Percentiles rank a stretch among this genome's conserved stretches.
These are phyloP conservation scores for Penicillium samsonianum DNA, from an alignment of 495 filamentous ascomycete genomes.

Conservation along the genomic window DNA sequence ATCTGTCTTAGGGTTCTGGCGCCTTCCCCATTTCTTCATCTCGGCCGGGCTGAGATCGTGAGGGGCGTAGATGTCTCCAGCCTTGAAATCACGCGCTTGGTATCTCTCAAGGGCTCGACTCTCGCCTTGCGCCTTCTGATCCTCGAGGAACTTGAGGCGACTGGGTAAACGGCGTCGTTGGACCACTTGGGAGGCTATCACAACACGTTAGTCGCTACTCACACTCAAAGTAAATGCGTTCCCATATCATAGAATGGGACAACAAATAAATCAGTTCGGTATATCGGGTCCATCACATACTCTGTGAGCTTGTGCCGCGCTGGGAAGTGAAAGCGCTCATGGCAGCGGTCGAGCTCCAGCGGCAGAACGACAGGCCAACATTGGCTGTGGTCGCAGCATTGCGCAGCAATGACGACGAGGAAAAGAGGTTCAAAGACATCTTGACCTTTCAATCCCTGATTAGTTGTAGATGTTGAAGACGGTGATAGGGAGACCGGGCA, in stretches of 20 bases:
- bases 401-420: slow-evolving; percentile 36
- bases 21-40: slow-evolving; percentile 66
- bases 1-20: slow-evolving; percentile 56
- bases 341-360: slow-evolving; percentile 45
- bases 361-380: slow-evolving; percentile 32
- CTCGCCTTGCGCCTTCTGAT: slow-evolving; percentile 42
- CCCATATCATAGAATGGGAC: background rate
- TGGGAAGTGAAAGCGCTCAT: slow-evolving; percentile 33
- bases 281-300: slow-evolving; percentile 21
- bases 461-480: slow-evolving; percentile 6
- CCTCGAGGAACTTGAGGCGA: slow-evolving; percentile 41
- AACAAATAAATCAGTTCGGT: background rate
- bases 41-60: slow-evolving; percentile 78
- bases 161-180: slow-evolving; percentile 33
- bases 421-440: slow-evolving; percentile 40
- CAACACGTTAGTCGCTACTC: slow-evolving; percentile 6
- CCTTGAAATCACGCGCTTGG: slow-evolving; percentile 58
- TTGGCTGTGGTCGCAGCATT: slow-evolving; percentile 20
- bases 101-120: slow-evolving; percentile 41
- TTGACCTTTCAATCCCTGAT: background rate
- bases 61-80: slow-evolving; percentile 86
- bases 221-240: background rate
- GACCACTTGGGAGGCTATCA: slow-evolving; percentile 21
- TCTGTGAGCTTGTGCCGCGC: slow-evolving; percentile 22
- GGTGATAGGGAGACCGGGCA: slow-evolving; percentile 10